These are phyloP conservation scores for Lachancea sp. DNA, from an alignment of 805 yeast genomes.

Conservation along the genomic window DNA sequence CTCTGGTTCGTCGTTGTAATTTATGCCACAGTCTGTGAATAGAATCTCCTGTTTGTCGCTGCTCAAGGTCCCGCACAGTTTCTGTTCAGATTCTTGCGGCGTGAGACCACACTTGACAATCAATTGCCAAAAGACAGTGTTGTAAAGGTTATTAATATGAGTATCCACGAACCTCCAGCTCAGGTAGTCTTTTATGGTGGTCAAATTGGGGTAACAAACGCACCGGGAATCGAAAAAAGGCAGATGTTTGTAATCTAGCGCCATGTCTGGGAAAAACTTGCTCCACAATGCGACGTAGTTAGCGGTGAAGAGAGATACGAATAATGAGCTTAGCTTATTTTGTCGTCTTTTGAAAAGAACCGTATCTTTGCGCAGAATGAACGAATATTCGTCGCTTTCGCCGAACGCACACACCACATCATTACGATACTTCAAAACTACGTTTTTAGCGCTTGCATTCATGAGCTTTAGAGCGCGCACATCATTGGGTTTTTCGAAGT, in stretches of 20 bases:
- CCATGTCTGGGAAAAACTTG: conserved; percentile 45
- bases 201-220: conserved; percentile 67
- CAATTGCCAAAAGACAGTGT: conserved; percentile 87
- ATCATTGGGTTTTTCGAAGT: conserved; percentile 87
- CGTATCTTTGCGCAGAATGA: conserved; percentile 60
- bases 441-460: conserved; percentile 69
- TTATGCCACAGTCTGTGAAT: conserved; percentile 69
- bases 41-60: conserved; percentile 85
- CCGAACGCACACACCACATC: conserved; percentile 85
- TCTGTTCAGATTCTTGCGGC: conserved; percentile 75
- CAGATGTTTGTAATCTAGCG: conserved; percentile 45
- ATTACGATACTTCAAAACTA: conserved; percentile 53
- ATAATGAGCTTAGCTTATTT: conserved; percentile 67
- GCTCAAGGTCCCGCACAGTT: conserved; percentile 69
- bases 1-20: conserved; percentile 87
- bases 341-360: conserved; percentile 75
- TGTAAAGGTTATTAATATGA: conserved; percentile 90
- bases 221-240: conserved; percentile 93
- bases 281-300: conserved; percentile 68
- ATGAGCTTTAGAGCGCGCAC: conserved; percentile 64
- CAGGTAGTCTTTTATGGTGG: conserved; percentile 68
- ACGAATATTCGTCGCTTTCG: conserved; percentile 91
- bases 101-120: conserved; percentile 63
- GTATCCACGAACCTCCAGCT: conserved; percentile 96
- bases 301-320: conserved; percentile 77